Evolutionary conservation across 2,329 filamentous ascomycete genomes (phyloP).

Genomic region (Diaporthe citrichinensis): DNA sequence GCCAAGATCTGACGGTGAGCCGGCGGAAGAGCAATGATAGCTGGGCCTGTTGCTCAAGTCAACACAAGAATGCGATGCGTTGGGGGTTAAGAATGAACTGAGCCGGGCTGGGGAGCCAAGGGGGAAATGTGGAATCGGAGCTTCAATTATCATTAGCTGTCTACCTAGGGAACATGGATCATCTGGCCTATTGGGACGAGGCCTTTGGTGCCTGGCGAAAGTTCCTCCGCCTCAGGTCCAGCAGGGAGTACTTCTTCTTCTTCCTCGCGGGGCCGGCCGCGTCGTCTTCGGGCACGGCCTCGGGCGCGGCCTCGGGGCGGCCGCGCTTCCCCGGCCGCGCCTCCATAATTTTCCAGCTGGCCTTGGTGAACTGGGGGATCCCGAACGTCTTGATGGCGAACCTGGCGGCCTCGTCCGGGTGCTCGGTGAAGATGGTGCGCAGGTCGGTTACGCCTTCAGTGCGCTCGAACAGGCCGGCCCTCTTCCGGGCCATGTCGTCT

Average conservation of each 20-base stretch:
- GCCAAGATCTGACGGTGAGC: neutral
- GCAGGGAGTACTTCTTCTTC: neutral
- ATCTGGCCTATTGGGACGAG: neutral
- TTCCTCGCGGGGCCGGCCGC: neutral
- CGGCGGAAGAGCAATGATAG: too few species aligned
- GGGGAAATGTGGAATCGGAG: neutral
- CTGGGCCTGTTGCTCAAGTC: neutral
- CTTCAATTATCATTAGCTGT: neutral
- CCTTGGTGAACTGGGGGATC: conserved; percentile 14
- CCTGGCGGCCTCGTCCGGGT: neutral
- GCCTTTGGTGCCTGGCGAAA: too few species aligned
- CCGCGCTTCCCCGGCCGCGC: neutral
- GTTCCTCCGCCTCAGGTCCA: neutral
- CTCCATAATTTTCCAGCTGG: neutral
- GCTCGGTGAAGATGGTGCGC: neutral
- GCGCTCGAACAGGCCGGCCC: neutral
- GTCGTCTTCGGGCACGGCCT: neutral
- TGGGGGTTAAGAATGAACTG: too few species aligned
- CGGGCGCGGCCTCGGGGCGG: neutral
- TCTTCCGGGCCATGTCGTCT: neutral
- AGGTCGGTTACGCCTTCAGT: neutral
- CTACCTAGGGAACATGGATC: neutral
- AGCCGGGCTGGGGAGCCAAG: too few species aligned
- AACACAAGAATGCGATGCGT: neutral
- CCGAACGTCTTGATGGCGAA: conserved; percentile 10